Evolutionary conservation across 768 basidiomycete genomes (phyloP).

Genomic region (Phlebiopsis flavidoalba): DNA sequence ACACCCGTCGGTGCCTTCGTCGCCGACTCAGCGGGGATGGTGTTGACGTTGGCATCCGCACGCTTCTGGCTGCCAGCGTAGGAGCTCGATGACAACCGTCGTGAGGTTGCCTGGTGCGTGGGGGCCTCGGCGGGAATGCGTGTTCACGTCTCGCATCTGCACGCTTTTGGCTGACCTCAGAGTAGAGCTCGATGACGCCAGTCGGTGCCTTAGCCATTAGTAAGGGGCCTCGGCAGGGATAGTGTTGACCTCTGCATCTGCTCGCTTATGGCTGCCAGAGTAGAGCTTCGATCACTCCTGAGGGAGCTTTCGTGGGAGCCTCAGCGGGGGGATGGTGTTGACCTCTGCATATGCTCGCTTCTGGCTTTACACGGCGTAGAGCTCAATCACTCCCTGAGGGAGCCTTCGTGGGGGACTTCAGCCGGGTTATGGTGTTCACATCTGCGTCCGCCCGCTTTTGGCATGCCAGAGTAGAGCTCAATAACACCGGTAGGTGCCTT

Average conservation of each 20-base stretch:
- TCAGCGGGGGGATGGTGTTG: constrained; percentile 29
- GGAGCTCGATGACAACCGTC: constrained; percentile 15
- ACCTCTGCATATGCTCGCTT: constrained; percentile 19
- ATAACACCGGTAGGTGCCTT: too few relatives aligned
- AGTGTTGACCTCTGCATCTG: constrained; percentile 19
- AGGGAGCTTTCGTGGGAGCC: constrained; percentile 23
- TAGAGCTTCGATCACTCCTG: constrained; percentile 27
- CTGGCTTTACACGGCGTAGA: neutral
- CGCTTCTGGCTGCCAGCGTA: constrained; percentile 3
- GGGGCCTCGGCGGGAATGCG: constrained; percentile 26
- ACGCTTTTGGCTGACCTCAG: neutral
- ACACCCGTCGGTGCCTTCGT: constrained; percentile 31
- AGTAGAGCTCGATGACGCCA: constrained; percentile 26
- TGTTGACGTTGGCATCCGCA: constrained; percentile 21
- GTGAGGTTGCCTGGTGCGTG: constrained; percentile 31
- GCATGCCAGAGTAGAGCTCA: constrained; percentile 18
- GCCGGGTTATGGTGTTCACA: constrained; percentile 26
- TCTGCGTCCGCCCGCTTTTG: constrained; percentile 6
- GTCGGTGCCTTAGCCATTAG: constrained; percentile 26
- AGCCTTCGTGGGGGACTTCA: neutral
- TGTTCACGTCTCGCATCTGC: constrained; percentile 16
- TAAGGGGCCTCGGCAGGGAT: constrained; percentile 26
- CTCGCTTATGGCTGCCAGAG: constrained; percentile 7
- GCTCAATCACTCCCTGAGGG: too few relatives aligned
- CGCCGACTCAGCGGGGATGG: constrained; percentile 28